Conservation (phyloP, 768 basidiomycete genomes). For the Hypholoma sublateritium region DNA sequence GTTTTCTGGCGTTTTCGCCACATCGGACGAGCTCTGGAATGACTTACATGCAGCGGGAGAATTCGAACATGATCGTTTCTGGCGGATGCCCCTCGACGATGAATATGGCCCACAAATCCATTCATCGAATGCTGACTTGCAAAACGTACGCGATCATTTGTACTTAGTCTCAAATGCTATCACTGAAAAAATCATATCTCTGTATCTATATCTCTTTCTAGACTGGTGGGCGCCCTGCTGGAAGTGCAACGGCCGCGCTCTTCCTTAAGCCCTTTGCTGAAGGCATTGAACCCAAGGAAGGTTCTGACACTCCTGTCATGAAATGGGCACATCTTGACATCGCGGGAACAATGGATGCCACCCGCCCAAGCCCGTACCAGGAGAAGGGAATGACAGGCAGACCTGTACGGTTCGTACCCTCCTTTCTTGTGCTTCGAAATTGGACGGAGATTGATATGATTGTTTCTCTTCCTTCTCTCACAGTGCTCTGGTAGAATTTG, state of each 20-base stretch:
- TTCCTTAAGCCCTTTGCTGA: conserved; percentile 85
- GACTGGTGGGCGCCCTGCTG: conserved; percentile 73
- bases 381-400: conserved; percentile 80
- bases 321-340: conserved; percentile 92
- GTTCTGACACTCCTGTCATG: conserved; percentile 45
- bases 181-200: not conserved
- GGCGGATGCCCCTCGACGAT: conserved; percentile 88
- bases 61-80: conserved; percentile 79
- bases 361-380: conserved; percentile 57
- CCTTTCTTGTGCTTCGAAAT: not conserved
- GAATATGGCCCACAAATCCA: conserved; percentile 78
- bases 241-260: conserved; percentile 78
- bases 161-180: not conserved
- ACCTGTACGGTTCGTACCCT: conserved; percentile 60
- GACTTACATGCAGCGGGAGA: conserved; percentile 69
- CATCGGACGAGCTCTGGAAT: conserved; percentile 74
- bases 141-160: conserved; percentile 50
- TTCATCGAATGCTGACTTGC: conserved; percentile 77
- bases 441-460: too few species aligned
- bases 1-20: conserved; percentile 78
- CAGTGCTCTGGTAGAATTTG: conserved; percentile 42
- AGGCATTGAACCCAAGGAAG: conserved; percentile 65
- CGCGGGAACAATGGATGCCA: conserved; percentile 73
- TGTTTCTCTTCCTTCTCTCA: not conserved
- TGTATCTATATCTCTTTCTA: conserved; percentile 23